Evolutionary conservation across 768 basidiomycete species (phyloP).

Genomic region (Sistotremastrum suecicum): DNA sequence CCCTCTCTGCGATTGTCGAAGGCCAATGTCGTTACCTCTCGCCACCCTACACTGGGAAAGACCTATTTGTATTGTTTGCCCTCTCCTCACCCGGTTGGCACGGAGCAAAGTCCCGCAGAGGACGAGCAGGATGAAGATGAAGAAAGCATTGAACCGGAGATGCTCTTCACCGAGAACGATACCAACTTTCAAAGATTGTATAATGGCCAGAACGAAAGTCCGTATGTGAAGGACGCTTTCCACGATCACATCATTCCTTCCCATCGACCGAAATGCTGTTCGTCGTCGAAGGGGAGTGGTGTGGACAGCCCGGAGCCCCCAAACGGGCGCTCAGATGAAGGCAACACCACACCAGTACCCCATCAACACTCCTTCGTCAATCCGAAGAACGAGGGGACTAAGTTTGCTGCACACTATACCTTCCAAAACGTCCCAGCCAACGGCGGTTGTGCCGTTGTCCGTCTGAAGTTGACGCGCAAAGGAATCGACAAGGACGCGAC

Average conservation of each 20-base stretch:
- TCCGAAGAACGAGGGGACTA: conserved; percentile 79
- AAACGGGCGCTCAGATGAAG: conserved; percentile 26
- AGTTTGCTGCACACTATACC: conserved; percentile 82
- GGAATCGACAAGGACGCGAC: conserved; percentile 63
- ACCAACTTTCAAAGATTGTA: conserved; percentile 91
- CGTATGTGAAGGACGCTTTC: conserved; percentile 92
- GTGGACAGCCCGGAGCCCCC: conserved; percentile 17
- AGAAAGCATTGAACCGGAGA: conserved; percentile 63
- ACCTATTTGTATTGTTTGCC: conserved; percentile 81
- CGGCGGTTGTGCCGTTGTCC: conserved; percentile 91
- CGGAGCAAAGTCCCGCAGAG: conserved; percentile 33
- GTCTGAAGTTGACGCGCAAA: conserved; percentile 78
- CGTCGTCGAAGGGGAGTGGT: conserved; percentile 7
- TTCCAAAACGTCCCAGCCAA: conserved; percentile 79
- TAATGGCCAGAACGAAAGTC: conserved; percentile 68
- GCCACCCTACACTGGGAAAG: conserved; percentile 61
- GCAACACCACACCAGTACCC: conserved; percentile 49
- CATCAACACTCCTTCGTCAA: conserved; percentile 54
- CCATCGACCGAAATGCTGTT: conserved; percentile 45
- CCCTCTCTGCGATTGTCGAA: conserved; percentile 43
- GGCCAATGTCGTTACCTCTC: conserved; percentile 51
- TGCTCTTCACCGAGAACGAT: conserved; percentile 95
- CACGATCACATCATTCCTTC: conserved; percentile 90
- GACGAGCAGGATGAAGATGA: conserved; percentile 42
- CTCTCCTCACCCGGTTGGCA: conserved; percentile 80